Evolutionary conservation across 139 green algal species (phyloP).

Genomic region (Chlorella ohadii): DNA sequence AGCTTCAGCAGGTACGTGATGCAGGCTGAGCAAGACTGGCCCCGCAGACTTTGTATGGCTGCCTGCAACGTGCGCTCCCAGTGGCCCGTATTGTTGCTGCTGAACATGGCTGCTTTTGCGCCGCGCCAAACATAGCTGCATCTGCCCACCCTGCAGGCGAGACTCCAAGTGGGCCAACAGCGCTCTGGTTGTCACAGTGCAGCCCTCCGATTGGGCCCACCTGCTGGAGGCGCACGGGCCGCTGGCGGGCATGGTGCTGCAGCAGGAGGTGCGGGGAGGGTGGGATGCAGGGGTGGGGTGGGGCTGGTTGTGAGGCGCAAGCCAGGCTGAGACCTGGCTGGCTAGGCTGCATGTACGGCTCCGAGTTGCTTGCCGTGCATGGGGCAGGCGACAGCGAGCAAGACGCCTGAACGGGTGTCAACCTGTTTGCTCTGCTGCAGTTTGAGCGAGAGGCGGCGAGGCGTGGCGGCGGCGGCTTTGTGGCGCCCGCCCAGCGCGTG

Average conservation of each 20-base stretch:
- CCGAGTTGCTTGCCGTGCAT: no score
- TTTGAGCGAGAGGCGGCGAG: slow-evolving; percentile 46
- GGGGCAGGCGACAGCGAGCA: no score
- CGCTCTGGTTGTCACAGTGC: slow-evolving; percentile 76
- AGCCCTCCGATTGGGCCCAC: slow-evolving; percentile 69
- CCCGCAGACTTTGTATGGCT: no score
- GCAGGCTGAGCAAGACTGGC: no score
- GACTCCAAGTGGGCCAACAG: slow-evolving; percentile 80
- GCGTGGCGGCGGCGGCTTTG: slow-evolving; percentile 72
- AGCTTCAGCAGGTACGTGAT: slow-evolving; percentile 65
- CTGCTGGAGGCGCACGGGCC: slow-evolving; percentile 54
- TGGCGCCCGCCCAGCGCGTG: slow-evolving; percentile 78
- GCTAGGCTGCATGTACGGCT: no score
- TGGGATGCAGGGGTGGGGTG: neutral
- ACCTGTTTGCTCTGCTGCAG: neutral
- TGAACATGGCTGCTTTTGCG: no score
- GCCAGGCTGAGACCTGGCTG: no score
- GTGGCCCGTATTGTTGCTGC: no score
- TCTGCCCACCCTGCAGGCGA: neutral
- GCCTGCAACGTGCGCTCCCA: no score
- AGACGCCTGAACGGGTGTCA: no score
- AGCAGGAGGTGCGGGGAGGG: slow-evolving; percentile 52
- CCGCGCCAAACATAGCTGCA: no score
- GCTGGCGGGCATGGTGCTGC: slow-evolving; percentile 76
- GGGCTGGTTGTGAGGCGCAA: no score